Base-by-base conservation (phyloP, 108 stramenopile genomes). In the Cylindrotheca fusiformis region DNA sequence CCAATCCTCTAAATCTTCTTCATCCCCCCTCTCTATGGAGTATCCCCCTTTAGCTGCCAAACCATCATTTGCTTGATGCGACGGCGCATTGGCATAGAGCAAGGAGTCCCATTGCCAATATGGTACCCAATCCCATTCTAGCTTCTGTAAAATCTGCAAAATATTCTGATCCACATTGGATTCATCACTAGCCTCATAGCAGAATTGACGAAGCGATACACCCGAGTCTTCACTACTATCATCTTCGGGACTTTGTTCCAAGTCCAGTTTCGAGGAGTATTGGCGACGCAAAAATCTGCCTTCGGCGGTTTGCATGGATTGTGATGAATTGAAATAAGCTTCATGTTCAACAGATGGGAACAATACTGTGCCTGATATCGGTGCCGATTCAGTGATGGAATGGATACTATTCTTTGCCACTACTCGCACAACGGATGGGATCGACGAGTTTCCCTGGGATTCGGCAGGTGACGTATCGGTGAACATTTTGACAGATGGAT, bases 121-220 rank as follows among this genome's bases (percentile, higher is more conserved):
- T 17, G 72, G 72, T 18, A 74, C 50, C 72, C 72, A 74, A 21
- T 74, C 72, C 72, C 72, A 74, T 57, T 66, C 72, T 19, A 74
- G 47, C n/a, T 57, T 65, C 23, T 48, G 18, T 3, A 76, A 26
- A 23, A 58, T 48, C 31, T 49, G 33, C 4, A 66, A 32, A 12
- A 55, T 59, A 30, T 69, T 36, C 6, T 76, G 64, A 5, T 47
- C 48, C 12, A 70, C 64, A 1, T 22, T 28, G 4, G 33, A 52
- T 26, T 19, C 36, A 59, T 29, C 52, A 26, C 36, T 30, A 24
- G 22, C 69, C 21, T 19, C 69, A 20, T 28, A 60, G 55, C 21
- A 29, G 27, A 50, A 55, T 41, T 72, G 57, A 8, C 36, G 20
- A 25, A 22, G 19, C 10, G 52, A 56, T 0, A n/a, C 25, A 3